These are phyloP conservation scores for Pseudonitzschia multiseries DNA, from an alignment of 108 stramenopile species.

Conservation along the genomic window DNA sequence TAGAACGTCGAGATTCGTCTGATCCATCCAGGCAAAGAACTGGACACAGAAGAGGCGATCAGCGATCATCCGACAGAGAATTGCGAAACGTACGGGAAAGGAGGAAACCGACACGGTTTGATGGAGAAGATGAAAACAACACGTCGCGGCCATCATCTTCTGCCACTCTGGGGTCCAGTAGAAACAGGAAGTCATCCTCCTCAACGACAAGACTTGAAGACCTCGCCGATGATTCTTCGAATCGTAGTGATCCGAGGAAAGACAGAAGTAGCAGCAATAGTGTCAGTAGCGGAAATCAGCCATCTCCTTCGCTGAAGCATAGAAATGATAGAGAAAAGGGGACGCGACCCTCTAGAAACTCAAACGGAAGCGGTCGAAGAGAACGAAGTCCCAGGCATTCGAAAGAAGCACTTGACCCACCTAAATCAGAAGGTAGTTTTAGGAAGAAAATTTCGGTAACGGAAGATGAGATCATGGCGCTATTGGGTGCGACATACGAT, in stretches of 20 bases:
- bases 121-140: background rate
- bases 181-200: background rate
- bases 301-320: background rate
- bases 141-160: background rate
- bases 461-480: constrained; percentile 10
- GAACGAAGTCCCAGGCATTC: background rate
- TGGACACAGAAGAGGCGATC: background rate
- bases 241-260: background rate
- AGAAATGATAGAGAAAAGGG: background rate
- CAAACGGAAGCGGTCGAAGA: background rate
- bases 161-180: background rate
- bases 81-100: background rate
- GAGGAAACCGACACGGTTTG: background rate
- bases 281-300: background rate
- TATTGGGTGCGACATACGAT: background rate
- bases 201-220: background rate
- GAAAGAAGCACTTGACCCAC: background rate
- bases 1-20: background rate
- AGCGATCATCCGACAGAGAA: background rate
- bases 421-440: background rate
- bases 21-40: background rate
- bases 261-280: background rate
- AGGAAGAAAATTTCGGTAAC: background rate
- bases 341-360: background rate
- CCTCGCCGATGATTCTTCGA: background rate